Base-by-base conservation (phyloP, 2,329 filamentous ascomycete genomes). In the Nakataea oryzae region DNA sequence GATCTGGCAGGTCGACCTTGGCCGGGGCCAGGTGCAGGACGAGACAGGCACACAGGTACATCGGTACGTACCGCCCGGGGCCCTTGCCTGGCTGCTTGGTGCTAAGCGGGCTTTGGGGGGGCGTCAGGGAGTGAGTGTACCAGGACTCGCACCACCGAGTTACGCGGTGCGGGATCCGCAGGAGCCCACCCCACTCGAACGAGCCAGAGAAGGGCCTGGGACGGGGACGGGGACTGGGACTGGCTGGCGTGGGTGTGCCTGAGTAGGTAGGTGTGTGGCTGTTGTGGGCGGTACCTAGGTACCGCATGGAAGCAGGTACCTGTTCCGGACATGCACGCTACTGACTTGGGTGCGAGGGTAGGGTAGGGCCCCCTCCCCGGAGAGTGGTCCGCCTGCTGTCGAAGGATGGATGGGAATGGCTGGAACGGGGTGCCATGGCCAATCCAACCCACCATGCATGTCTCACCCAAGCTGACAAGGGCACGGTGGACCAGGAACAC, bases 381-480 rank as follows among this genome's bases (percentile, higher is more conserved):
- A 58, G 57, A 27, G 30, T 58, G 57, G 57, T 34, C 41, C 41
- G 32, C 32, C 30, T 41, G 30, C 41, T 34, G 57, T 27, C 30
- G 32, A 58, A 41, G 57, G 57, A 26, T n/a, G 32, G 41, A 32
- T 41, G 41, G 57, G 57, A 58, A 58, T 58, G 57, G 57, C 30
- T 32, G 57, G 32, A 32, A 34, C 13, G 24, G 30, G 21, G 24
- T 58, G 57, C 57, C 57, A 58, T 54, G 28, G 41, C 30, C 61
- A n/a, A 62, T 54, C 67, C 65, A 67, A 67, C 68, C 71, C 70
- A 73, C 74, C 74, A 75, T 75, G 75, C 74, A 71, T 79, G 78
- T 81, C 79, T 82, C 79, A 81, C 78, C 79, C 76, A 73, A 76
- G 73, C 71, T 74, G 77, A 77, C 78, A 73, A 70, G 74, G 73